Conservation (phyloP, 306 rosid genomes). For the Cicer judaicum region DNA sequence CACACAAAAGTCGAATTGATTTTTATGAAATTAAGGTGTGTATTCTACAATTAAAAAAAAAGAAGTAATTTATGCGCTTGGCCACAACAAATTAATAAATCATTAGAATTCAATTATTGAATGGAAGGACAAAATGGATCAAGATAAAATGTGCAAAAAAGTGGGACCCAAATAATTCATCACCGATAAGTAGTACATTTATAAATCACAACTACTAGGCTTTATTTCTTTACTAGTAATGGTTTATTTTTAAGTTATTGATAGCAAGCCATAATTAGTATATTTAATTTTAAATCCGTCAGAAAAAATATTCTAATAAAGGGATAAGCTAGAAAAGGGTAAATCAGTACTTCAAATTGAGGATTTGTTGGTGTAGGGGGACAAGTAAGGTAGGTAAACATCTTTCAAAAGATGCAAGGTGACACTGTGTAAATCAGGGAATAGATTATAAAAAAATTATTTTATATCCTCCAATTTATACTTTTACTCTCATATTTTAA, state of each 20-base stretch:
- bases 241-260: background rate
- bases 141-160: slow-evolving; percentile 37
- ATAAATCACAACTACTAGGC: background rate
- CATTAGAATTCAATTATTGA: slow-evolving; percentile 48
- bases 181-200: background rate
- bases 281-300: background rate
- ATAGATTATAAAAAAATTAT: slow-evolving; percentile 3
- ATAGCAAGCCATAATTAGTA: background rate
- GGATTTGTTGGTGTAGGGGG: slow-evolving; percentile 18
- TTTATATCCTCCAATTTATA: no score
- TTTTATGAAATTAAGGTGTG: no score
- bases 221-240: background rate
- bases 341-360: slow-evolving; percentile 29
- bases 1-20: no score
- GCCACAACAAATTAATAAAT: background rate
- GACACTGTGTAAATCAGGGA: slow-evolving; percentile 41
- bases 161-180: slow-evolving; percentile 41
- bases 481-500: no score
- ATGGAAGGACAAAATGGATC: slow-evolving; percentile 37
- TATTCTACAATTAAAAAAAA: no score
- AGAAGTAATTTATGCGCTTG: no score
- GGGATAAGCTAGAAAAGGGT: slow-evolving; percentile 36
- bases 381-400: slow-evolving; percentile 53
- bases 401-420: slow-evolving; percentile 39
- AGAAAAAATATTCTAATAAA: no score